These are phyloP conservation scores for Xylaria bambusicola DNA, from an alignment of 495 filamentous ascomycete genomes.

Conservation along the genomic window DNA sequence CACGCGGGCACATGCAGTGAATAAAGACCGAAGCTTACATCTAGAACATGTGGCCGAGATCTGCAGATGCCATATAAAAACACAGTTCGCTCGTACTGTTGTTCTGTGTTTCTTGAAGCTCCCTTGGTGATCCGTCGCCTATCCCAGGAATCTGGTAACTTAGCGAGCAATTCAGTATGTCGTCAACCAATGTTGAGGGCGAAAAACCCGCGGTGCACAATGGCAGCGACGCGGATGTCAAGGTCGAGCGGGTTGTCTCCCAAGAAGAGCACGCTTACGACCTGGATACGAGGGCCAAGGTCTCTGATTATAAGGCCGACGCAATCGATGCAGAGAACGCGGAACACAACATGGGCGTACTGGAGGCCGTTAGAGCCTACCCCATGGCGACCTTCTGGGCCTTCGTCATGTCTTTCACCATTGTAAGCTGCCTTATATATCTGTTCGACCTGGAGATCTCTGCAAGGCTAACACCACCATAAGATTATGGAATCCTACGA, in stretches of 20 bases:
- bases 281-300: conserved; percentile 44
- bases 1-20: background rate
- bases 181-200: background rate
- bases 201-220: background rate
- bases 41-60: background rate
- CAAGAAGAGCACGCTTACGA: conserved; percentile 40
- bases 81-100: background rate
- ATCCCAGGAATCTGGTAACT: background rate
- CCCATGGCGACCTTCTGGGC: conserved; percentile 53
- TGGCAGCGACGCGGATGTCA: background rate
- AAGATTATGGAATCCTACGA: conserved; percentile 52
- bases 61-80: conserved; percentile 1
- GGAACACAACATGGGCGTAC: conserved; percentile 51
- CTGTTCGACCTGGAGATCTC: background rate
- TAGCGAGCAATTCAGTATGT: conserved; percentile 6
- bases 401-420: conserved; percentile 55
- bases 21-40: background rate
- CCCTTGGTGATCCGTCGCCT: background rate
- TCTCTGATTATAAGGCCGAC: conserved; percentile 36
- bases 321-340: conserved; percentile 48
- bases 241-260: conserved; percentile 1
- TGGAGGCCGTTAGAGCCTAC: conserved; percentile 50
- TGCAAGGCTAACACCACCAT: conserved; percentile 22
- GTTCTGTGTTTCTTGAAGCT: background rate
- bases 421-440: conserved; percentile 41